Evolutionary conservation across 2,329 filamentous ascomycete genomes (phyloP), one percentile per base, ranked within the genome.

Genomic region (Pseudopithomyces maydicus): DNA sequence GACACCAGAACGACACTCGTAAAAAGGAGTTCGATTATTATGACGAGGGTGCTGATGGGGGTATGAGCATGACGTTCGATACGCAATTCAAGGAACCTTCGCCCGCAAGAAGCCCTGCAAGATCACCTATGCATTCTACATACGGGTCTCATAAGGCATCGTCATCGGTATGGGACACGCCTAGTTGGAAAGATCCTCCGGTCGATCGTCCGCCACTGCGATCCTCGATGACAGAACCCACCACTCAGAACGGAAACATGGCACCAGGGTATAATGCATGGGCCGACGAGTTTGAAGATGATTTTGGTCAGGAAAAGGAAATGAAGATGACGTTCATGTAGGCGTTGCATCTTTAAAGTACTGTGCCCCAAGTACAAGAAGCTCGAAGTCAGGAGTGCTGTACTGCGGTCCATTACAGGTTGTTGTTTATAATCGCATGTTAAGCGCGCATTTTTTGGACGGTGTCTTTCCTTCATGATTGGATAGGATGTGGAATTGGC

Each of bases 251-350:
- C 17, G 32, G 60, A 11, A 61, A 64, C 20, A 32, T 57, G 15
- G 55, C 63, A n/a, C 62, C 68, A 6, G 73, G 75, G 19, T 74
- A 77, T 32, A 82, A 82, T 64, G 80, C 79, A 6, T 82, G 80
- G 79, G 77, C 73, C 3, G 78, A 80, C 45, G 79, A 80, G n/a
- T 74, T 77, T 47, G 79, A 80, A 1, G 76, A 78, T 32, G 77
- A 79, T 2, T 81, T 79, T 68, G 79, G 77, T 2, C 70, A 74
- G 60, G 79, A 81, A 67, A 76, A 75, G 64, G 79, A 81, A 57
- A 71, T 82, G 38, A 73, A 78, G 68, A 81, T 82, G 80, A 79
- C 77, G 22, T 82, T 82, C 54, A 70, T 70, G 68, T 71, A 52
- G 65, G 26, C n/a, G n/a, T 17, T n/a, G 32, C 35, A 20, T 14